Conservation (phyloP, 345 rosid species). For the Bruguiera sexangula region DNA sequence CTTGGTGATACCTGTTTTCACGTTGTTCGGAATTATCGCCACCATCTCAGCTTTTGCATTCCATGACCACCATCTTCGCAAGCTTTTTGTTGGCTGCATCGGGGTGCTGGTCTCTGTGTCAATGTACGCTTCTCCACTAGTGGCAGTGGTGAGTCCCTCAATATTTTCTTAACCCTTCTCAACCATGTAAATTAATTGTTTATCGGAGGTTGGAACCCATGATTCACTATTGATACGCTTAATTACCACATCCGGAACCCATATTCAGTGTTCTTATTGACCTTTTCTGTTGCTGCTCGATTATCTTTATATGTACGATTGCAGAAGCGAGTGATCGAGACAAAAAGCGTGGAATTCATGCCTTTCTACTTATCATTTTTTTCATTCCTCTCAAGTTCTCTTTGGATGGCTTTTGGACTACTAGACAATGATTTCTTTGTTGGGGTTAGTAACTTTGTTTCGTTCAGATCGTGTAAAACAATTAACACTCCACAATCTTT, state of each 20-base stretch:
- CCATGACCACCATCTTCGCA: conserved; percentile 65
- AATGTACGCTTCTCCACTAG: conserved; percentile 79
- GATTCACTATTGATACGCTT: no score
- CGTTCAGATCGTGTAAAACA: neutral
- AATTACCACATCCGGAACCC: no score
- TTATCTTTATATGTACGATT: conserved; percentile 6
- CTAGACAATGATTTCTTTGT: conserved; percentile 70
- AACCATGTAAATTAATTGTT: no score
- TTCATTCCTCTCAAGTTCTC: conserved; percentile 64
- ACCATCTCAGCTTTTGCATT: conserved; percentile 43
- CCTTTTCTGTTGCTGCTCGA: neutral
- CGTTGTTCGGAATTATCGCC: conserved; percentile 34
- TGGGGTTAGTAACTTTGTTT: conserved; percentile 46
- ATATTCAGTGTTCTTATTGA: no score
- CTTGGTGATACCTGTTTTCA: conserved; percentile 31
- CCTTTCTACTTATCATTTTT: conserved; percentile 79
- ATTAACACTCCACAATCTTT: neutral
- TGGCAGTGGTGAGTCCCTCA: conserved; percentile 51
- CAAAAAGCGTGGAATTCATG: conserved; percentile 90
- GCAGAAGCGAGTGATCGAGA: conserved; percentile 71
- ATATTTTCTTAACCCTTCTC: neutral
- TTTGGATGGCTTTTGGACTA: conserved; percentile 77
- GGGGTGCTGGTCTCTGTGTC: conserved; percentile 56
- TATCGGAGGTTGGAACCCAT: no score
- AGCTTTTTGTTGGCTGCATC: conserved; percentile 59